Evolutionary conservation across 2,329 filamentous ascomycete species (phyloP), one percentile per base, ranked within the genome.

Genomic region (Diaporthe ilicicola): DNA sequence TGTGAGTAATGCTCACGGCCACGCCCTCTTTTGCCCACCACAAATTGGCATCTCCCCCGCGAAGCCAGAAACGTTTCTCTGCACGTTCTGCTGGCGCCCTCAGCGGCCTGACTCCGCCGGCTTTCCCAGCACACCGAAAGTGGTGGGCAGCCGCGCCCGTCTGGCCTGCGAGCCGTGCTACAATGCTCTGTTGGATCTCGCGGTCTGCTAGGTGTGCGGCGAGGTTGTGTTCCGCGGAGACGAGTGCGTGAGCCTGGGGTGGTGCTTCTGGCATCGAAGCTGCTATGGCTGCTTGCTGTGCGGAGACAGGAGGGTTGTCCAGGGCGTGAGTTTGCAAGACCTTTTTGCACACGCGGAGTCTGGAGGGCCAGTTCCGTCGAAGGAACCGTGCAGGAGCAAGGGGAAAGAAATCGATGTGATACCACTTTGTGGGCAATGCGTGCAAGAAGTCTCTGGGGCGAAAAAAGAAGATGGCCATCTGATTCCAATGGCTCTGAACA

Each of bases 231-330:
- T 83, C 44, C 84, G 87, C 32, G 85, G 82, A 0, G 84, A 87
- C 29, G 87, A 89, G 70, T 86, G 85, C 73, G 85, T 89, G 50
- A 89, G 86, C 73, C 81, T 89, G n/a, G 87, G 87, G 0, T 89
- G 85, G 87, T 89, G 86, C 75, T 90, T 90, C 76, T 90, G 87
- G 88, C 88, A 90, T 75, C 81, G 82, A 48, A 81, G 78, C 0
- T 90, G 87, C 76, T 90, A 88, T 76, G 87, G 87, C 19, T 90
- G 87, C 76, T 76, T 90, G 72, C 78, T 89, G 48, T 89, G 82
- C 70, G 85, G 87, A 22, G 83, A 78, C 69, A 81, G 78, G 71
- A 73, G 79, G 15, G 76, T 85, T 3, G 79, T 81, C 27, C 76
- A 75, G 24, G 83, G 81, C 2, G 75, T 82, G 24, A 75, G 73